Evolutionary conservation across 83 land plant genomes (phyloP), one percentile per base, ranked within the genome.

Genomic region (Isoetes engelmannii): DNA sequence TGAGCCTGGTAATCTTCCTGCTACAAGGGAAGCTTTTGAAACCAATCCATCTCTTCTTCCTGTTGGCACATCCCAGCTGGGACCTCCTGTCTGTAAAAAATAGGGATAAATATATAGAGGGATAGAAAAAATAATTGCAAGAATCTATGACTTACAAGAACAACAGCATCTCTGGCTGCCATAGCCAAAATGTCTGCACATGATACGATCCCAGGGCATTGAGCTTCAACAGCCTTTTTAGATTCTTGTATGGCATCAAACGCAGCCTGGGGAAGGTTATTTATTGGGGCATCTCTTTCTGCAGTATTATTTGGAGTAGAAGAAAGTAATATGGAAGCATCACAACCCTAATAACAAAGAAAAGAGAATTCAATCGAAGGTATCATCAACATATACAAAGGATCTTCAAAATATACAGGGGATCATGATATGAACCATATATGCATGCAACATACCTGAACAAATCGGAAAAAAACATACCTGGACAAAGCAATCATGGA

Each of bases 401-500:
- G 15, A 15, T 51, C 54, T 12, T n/a, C 54, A 51, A 12, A 10
- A 12, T 12, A 15, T 10, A 51, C 54, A 51, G 54, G 1, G n/a
- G 15, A 10, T 12, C 54, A 12, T 12, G 12, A 10, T 12, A 15
- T 10, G 15, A 51, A 51, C n/a, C 0, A 51, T 12, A 51, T 51
- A 15, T n/a, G 12, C 12, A 51, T 12, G n/a, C 0, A 51, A 51
- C 54, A 10, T 51, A 51, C 12, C 0, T 12, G 54, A 51, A 12
- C 15, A 12, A 15, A 12, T 1, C n/a, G 12, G 3, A 51, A 15
- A 10, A 51, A 12, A 9, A 7, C n/a, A 12, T 44, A 64, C 67
- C 67, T 64, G 47, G 7, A 64, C 67, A 15, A 60, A 41, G 47
- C 67, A 64, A 64, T 64, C 67, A 44, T 64, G 67, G 44, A 64